Conservation (phyloP, 2,329 filamentous ascomycete species). For the Zasmidium cellare region DNA sequence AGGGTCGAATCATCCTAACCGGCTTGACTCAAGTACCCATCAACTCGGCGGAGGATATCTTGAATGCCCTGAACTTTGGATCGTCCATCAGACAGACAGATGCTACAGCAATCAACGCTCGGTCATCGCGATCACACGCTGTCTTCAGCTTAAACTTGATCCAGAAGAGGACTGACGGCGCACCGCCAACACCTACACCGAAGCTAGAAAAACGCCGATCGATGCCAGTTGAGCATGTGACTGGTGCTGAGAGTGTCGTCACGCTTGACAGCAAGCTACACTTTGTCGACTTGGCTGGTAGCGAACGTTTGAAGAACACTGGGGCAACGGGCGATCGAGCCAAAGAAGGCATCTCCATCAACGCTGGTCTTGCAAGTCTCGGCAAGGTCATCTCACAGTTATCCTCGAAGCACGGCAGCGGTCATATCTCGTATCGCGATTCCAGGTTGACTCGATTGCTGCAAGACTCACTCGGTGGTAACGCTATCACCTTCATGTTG, state of each 20-base stretch:
- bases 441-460: constrained; percentile 93
- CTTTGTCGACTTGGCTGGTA: constrained; percentile 96
- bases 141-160: constrained; percentile 95
- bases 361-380: constrained; percentile 87
- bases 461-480: constrained; percentile 94
- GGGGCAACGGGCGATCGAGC: constrained; percentile 92
- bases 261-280: constrained; percentile 98
- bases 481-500: constrained; percentile 99
- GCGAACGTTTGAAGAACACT: constrained; percentile 95
- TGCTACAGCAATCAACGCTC: constrained; percentile 93
- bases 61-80: constrained; percentile 86
- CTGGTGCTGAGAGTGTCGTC: constrained; percentile 64
- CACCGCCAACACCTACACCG: constrained; percentile 49
- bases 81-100: constrained; percentile 95
- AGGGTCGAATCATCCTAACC: constrained; percentile 91
- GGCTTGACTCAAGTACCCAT: constrained; percentile 85
- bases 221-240: constrained; percentile 78
- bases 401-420: constrained; percentile 81
- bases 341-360: constrained; percentile 96
- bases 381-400: constrained; percentile 98
- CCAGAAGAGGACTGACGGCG: constrained; percentile 68
- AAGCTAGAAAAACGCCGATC: constrained; percentile 81
- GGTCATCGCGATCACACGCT: constrained; percentile 95
- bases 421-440: constrained; percentile 95
- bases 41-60: constrained; percentile 86